Percentiles rank a stretch among this genome's conserved stretches.
phyloP scores from a whole-genome alignment of 1,284 basidiomycete species.

The Boletus sp. region DNA sequence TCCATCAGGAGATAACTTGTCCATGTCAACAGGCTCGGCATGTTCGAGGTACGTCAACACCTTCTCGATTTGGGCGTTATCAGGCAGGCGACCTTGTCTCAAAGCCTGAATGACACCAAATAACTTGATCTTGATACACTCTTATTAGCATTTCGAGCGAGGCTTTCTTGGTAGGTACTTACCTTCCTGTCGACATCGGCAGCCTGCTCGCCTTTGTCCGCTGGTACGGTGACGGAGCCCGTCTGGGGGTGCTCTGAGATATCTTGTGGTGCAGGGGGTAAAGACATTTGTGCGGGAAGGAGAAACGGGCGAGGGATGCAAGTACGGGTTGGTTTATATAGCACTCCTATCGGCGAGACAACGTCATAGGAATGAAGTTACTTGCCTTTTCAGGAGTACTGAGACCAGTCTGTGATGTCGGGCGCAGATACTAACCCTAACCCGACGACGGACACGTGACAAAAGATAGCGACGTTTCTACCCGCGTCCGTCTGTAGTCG shows the following conservation, averaged over 20 bases:
- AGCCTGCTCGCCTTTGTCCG: slow-evolving; percentile 49
- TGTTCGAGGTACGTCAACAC: slow-evolving; percentile 65
- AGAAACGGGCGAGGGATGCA: neutral
- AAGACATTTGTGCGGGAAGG: slow-evolving; percentile 45
- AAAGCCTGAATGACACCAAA: slow-evolving; percentile 80
- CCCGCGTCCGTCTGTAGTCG: too few relatives aligned
- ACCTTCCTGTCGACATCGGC: slow-evolving; percentile 66
- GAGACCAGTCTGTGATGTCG: too few relatives aligned
- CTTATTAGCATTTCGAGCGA: neutral
- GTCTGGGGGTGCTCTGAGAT: slow-evolving; percentile 51
- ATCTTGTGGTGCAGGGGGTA: slow-evolving; percentile 57
- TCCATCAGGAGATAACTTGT: slow-evolving; percentile 73
- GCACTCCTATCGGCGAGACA: slow-evolving; percentile 13
- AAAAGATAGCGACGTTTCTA: too few relatives aligned
- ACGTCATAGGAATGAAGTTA: slow-evolving; percentile 24
- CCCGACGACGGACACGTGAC: too few relatives aligned
- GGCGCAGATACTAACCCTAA: too few relatives aligned
- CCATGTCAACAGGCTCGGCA: slow-evolving; percentile 63
- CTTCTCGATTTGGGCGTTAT: slow-evolving; percentile 76
- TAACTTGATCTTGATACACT: slow-evolving; percentile 48
- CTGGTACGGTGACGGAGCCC: slow-evolving; percentile 55
- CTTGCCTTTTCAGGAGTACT: slow-evolving; percentile 14
- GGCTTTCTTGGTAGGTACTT: neutral
- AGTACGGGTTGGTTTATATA: slow-evolving; percentile 4
- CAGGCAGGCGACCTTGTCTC: slow-evolving; percentile 72